phyloP scores from a whole-genome alignment of 2,329 filamentous ascomycete species.

The Alternaria hordeiaustralica region DNA sequence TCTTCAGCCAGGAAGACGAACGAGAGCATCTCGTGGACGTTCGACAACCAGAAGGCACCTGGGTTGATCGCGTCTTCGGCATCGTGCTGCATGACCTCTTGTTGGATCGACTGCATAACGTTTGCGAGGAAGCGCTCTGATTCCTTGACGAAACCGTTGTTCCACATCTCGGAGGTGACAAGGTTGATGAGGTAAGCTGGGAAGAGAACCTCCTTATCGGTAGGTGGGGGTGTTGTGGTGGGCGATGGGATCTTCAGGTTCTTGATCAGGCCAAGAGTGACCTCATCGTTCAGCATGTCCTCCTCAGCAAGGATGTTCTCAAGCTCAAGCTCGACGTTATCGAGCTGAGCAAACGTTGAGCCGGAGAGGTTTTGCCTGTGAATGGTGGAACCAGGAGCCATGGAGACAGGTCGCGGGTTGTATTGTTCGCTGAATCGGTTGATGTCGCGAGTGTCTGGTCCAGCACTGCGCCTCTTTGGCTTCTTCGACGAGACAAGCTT shows the following conservation, averaged over 20 bases:
- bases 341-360: conserved; percentile 79
- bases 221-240: conserved; percentile 83
- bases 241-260: conserved; percentile 96
- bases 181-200: conserved; percentile 98
- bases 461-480: conserved; percentile 91
- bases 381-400: conserved; percentile 75
- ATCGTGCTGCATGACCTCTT: conserved; percentile 99
- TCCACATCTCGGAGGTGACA: conserved; percentile 99
- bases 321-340: conserved; percentile 94
- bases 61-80: conserved; percentile 97
- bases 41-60: conserved; percentile 97
- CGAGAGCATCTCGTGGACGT: conserved; percentile 99
- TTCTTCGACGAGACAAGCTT: conserved; percentile 98
- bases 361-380: conserved; percentile 76
- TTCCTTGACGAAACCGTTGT: conserved; percentile 99
- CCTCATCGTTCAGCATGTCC: conserved; percentile 94
- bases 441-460: conserved; percentile 80
- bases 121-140: conserved; percentile 98
- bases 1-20: conserved; percentile 99
- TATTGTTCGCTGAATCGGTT: conserved; percentile 92
- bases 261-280: conserved; percentile 92
- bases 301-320: conserved; percentile 94
- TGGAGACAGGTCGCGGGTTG: conserved; percentile 93
- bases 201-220: conserved; percentile 98
- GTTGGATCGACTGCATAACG: conserved; percentile 99